A percentile compares a stretch with the other conserved stretches of the same genome.
Conservation (phyloP, 345 rosid species). For the Pistacia atlantica region DNA sequence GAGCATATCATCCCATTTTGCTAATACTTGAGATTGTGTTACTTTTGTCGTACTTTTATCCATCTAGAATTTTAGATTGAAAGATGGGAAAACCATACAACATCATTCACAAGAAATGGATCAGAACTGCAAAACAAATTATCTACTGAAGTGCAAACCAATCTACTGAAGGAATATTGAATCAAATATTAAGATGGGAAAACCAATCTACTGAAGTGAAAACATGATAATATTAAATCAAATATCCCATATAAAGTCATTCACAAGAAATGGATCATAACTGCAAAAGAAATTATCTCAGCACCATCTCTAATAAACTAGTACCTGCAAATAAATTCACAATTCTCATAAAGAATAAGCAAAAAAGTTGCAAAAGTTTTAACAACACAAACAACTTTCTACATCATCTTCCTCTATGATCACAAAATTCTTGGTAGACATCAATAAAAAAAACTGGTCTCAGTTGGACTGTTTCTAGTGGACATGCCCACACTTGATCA, state of each 20-base stretch:
- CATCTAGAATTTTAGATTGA: no score
- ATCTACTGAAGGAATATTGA: no score
- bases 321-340: background rate
- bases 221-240: background rate
- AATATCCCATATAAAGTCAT: background rate
- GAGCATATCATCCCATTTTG: no score
- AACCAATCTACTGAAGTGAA: no score
- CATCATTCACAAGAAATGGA: no score
- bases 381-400: background rate
- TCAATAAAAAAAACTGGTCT: background rate
- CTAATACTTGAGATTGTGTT: no score
- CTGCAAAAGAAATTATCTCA: background rate
- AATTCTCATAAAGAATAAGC: background rate
- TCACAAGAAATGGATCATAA: background rate
- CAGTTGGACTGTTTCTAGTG: background rate
- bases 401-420: no score
- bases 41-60: no score
- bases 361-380: background rate
- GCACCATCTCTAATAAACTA: background rate
- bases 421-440: background rate
- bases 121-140: no score
- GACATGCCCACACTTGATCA: background rate
- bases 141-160: no score
- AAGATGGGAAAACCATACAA: no score
- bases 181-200: no score